phyloP scores from a whole-genome alignment of 345 rosid genomes.

The Turritis glabra region DNA sequence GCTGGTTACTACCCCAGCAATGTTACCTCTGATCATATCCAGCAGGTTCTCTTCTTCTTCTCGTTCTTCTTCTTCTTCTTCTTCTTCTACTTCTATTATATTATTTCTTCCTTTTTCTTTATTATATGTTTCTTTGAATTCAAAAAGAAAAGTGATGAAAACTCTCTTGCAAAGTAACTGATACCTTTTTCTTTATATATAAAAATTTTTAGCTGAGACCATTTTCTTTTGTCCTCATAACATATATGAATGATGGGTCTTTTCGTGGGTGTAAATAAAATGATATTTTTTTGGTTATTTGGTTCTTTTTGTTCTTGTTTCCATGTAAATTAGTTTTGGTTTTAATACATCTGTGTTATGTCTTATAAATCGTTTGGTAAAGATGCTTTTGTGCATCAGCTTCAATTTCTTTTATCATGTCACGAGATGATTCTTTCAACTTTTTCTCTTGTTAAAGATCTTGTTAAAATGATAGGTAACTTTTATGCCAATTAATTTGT shows the following conservation, averaged over 20 bases:
- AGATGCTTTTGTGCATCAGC: slow-evolving; percentile 10
- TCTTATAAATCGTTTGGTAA: background rate
- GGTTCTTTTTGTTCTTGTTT: slow-evolving; percentile 10
- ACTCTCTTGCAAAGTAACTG: background rate
- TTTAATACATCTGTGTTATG: background rate
- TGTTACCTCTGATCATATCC: slow-evolving; percentile 99
- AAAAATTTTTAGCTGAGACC: background rate
- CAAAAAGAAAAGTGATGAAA: background rate
- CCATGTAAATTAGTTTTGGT: slow-evolving; percentile 6
- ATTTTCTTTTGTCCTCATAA: background rate
- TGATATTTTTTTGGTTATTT: background rate
- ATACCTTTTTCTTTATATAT: background rate
- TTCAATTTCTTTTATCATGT: background rate
- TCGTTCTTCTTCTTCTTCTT: background rate
- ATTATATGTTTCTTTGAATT: slow-evolving; percentile 8
- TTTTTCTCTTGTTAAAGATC: background rate
- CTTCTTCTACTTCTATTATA: slow-evolving; percentile 8
- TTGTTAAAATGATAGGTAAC: background rate
- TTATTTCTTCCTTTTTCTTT: slow-evolving; percentile 1
- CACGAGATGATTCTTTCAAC: background rate
- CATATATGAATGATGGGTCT: background rate
- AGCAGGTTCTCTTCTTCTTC: slow-evolving; percentile 65
- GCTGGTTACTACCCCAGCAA: slow-evolving; percentile 98
- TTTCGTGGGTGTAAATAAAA: background rate
- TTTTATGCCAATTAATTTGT: background rate